These are phyloP conservation scores for Globisporangium acanthophoron DNA, from an alignment of 352 stramenopile species.

Conservation along the genomic window DNA sequence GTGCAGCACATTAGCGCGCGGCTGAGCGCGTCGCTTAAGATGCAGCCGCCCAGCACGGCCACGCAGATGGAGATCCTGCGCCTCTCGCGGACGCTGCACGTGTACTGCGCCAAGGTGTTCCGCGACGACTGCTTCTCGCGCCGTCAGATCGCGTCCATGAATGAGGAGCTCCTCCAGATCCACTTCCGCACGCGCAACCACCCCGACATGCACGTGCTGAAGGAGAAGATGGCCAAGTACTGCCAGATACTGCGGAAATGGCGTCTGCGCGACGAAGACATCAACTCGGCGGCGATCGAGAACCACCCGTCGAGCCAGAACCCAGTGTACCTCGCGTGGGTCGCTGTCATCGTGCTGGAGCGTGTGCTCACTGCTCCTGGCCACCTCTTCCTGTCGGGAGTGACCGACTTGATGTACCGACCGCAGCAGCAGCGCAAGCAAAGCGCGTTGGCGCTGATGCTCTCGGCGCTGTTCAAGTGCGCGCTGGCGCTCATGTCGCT, in stretches of 20 bases:
- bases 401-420: slow-evolving; percentile 52
- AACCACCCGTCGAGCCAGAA: slow-evolving; percentile 30
- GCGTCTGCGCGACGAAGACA: slow-evolving; percentile 62
- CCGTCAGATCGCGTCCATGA: slow-evolving; percentile 71
- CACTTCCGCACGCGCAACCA: slow-evolving; percentile 69
- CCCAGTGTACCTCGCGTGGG: slow-evolving; percentile 38
- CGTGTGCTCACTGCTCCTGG: slow-evolving; percentile 35
- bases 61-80: slow-evolving; percentile 64
- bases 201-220: slow-evolving; percentile 62
- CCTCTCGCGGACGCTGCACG: slow-evolving; percentile 60
- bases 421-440: slow-evolving; percentile 20
- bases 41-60: slow-evolving; percentile 44
- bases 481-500: slow-evolving; percentile 13
- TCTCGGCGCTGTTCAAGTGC: slow-evolving; percentile 9
- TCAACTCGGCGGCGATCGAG: slow-evolving; percentile 50
- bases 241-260: slow-evolving; percentile 50
- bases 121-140: slow-evolving; percentile 67
- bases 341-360: slow-evolving; percentile 32
- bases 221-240: slow-evolving; percentile 61
- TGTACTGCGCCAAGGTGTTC: slow-evolving; percentile 62
- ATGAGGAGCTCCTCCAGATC: slow-evolving; percentile 77
- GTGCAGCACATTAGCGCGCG: slow-evolving; percentile 56
- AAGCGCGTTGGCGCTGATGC: slow-evolving; percentile 13
- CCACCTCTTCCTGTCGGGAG: slow-evolving; percentile 38
- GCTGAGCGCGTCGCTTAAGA: slow-evolving; percentile 49